Conservation (phyloP, 305 asterid genomes). For the Plantago rigida region DNA sequence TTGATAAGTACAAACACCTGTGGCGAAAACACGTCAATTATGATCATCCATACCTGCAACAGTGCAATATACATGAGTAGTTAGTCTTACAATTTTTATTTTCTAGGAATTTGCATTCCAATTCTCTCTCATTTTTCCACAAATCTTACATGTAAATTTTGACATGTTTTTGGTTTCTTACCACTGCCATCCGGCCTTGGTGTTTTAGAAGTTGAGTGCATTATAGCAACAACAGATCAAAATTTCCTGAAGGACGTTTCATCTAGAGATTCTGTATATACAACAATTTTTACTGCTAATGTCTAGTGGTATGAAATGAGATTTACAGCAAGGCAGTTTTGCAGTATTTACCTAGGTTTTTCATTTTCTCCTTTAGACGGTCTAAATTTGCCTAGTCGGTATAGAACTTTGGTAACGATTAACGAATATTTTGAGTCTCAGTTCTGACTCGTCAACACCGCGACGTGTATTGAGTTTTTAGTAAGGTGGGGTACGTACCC, state of each 20-base stretch:
- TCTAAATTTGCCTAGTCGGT: neutral
- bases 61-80: slow-evolving; percentile 69
- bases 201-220: slow-evolving; percentile 29
- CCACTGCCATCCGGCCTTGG: slow-evolving; percentile 20
- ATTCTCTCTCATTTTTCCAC: slow-evolving; percentile 45
- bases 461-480: no score
- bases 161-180: slow-evolving; percentile 9
- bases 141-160: slow-evolving; percentile 38
- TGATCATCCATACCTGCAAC: slow-evolving; percentile 65
- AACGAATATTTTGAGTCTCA: no score
- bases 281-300: slow-evolving; percentile 24
- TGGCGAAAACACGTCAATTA: slow-evolving; percentile 63
- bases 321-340: neutral
- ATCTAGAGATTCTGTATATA: slow-evolving; percentile 29
- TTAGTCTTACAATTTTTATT: slow-evolving; percentile 16
- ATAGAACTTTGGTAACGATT: no score
- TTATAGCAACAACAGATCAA: slow-evolving; percentile 31
- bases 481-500: no score
- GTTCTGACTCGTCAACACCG: no score
- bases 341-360: neutral
- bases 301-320: slow-evolving; percentile 22
- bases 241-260: slow-evolving; percentile 25
- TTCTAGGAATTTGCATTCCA: slow-evolving; percentile 23
- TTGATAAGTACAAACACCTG: slow-evolving; percentile 51
- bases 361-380: neutral